Percentiles rank a stretch among this genome's conserved stretches.
phyloP scores from a whole-genome alignment of 257 asterid genomes.

The Phtheirospermum japonicum region DNA sequence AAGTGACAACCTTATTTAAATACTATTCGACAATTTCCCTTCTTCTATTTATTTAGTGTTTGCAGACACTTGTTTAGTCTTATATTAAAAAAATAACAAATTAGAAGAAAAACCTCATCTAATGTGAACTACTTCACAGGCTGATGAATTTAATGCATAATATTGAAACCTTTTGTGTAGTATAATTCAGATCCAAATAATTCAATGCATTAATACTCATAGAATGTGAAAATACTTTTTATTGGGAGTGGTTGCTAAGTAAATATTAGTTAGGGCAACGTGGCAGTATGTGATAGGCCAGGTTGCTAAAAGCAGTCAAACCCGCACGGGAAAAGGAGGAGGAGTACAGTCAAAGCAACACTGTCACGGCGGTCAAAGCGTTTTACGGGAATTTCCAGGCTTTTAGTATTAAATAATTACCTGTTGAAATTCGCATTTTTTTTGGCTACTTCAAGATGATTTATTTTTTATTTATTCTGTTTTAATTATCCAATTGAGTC shows the following conservation, averaged over 20 bases:
- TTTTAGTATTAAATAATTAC: background rate
- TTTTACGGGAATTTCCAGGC: constrained; percentile 18
- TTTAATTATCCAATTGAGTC: background rate
- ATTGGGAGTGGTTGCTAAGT: background rate
- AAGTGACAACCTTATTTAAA: too few relatives aligned
- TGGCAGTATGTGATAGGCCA: background rate
- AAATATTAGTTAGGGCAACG: background rate
- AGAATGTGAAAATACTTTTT: too few relatives aligned
- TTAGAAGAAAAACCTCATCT: too few relatives aligned
- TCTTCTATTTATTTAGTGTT: too few relatives aligned
- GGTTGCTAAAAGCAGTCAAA: constrained; percentile 32
- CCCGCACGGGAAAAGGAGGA: constrained; percentile 37
- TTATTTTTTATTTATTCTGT: background rate
- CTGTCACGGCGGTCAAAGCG: constrained; percentile 42
- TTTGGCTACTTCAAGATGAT: too few relatives aligned
- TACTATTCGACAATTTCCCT: too few relatives aligned
- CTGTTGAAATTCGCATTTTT: background rate
- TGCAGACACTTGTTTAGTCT: too few relatives aligned
- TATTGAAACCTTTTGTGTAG: background rate
- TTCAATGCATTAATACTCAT: background rate
- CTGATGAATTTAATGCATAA: too few relatives aligned
- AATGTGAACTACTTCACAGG: too few relatives aligned
- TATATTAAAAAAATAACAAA: too few relatives aligned
- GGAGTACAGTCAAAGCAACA: constrained; percentile 41
- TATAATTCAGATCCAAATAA: background rate